Conservation (phyloP, 495 filamentous ascomycete genomes). For the Penicillium robsamsonii region DNA sequence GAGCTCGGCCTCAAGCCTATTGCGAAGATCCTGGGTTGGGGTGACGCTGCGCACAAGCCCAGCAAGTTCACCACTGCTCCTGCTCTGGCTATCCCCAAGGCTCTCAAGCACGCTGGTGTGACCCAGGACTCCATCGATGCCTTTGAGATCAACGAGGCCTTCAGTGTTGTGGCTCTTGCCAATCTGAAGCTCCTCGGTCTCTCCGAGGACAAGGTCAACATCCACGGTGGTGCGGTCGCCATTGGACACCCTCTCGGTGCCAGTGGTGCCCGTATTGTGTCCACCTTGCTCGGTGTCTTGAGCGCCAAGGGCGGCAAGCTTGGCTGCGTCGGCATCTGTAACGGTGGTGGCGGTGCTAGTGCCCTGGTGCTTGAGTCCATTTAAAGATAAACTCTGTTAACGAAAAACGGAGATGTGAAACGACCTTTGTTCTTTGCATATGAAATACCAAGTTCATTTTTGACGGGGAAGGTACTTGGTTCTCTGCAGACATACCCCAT, state of each 20-base stretch:
- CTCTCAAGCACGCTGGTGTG: slow-evolving; percentile 84
- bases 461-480: slow-evolving; percentile 15
- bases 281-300: slow-evolving; percentile 86
- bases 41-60: slow-evolving; percentile 83
- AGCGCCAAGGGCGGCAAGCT: slow-evolving; percentile 89
- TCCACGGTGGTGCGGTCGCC: slow-evolving; percentile 93
- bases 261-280: slow-evolving; percentile 88
- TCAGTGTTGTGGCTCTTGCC: slow-evolving; percentile 92
- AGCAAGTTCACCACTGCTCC: slow-evolving; percentile 95
- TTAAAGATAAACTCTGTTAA: slow-evolving; percentile 26
- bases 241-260: slow-evolving; percentile 93
- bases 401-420: slow-evolving; percentile 30
- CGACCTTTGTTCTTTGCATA: slow-evolving; percentile 18
- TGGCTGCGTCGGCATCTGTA: slow-evolving; percentile 93
- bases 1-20: slow-evolving; percentile 84
- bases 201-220: slow-evolving; percentile 83
- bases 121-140: slow-evolving; percentile 74
- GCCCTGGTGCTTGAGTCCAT: slow-evolving; percentile 80
- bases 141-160: slow-evolving; percentile 99
- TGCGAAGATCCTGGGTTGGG: slow-evolving; percentile 95
- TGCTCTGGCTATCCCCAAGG: slow-evolving; percentile 93
- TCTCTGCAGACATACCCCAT: not conserved
- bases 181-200: slow-evolving; percentile 88
- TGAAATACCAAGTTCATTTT: slow-evolving; percentile 15
- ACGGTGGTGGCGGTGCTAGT: slow-evolving; percentile 91